Percentiles rank a stretch among this genome's conserved stretches.
These are phyloP conservation scores for Pelargonium myrrhifolium DNA, from an alignment of 441 rosid genomes.

Conservation along the genomic window DNA sequence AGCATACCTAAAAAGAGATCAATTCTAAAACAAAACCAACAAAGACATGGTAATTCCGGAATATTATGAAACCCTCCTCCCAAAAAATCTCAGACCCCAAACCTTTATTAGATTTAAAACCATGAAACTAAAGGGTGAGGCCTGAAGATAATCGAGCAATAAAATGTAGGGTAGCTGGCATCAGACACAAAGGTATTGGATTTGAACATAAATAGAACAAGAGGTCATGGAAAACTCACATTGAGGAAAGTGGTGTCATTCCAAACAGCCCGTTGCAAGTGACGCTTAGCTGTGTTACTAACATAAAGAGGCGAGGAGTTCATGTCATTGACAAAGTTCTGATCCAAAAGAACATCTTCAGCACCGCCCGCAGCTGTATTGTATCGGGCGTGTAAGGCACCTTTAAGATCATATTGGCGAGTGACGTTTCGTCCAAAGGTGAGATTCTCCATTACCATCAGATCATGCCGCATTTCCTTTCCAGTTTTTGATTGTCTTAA, in stretches of 20 bases:
- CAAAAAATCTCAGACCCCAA: too few species aligned
- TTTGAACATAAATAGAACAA: background rate
- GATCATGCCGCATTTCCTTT: conserved; percentile 71
- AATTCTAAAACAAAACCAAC: too few species aligned
- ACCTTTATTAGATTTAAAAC: background rate
- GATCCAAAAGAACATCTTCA: conserved; percentile 83
- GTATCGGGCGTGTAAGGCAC: conserved; percentile 74
- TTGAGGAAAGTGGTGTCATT: conserved; percentile 87
- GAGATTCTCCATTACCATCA: conserved; percentile 98
- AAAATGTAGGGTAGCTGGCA: too few species aligned
- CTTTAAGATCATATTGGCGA: conserved; percentile 94
- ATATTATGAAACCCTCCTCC: too few species aligned
- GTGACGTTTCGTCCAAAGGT: conserved; percentile 58
- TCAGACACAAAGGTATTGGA: background rate
- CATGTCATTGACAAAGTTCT: conserved; percentile 93
- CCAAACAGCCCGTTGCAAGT: conserved; percentile 81
- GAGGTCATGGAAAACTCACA: conserved; percentile 39
- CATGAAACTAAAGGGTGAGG: background rate
- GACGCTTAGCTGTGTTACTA: conserved; percentile 62
- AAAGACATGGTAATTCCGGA: too few species aligned
- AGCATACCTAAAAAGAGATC: too few species aligned
- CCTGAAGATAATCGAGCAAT: too few species aligned
- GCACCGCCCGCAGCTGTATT: conserved; percentile 46
- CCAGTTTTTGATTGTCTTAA: conserved; percentile 68
- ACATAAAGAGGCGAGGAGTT: conserved; percentile 80